Base-by-base conservation (phyloP, 371 early-diverging fungal species). In the Lichtheimia hyalospora region DNA sequence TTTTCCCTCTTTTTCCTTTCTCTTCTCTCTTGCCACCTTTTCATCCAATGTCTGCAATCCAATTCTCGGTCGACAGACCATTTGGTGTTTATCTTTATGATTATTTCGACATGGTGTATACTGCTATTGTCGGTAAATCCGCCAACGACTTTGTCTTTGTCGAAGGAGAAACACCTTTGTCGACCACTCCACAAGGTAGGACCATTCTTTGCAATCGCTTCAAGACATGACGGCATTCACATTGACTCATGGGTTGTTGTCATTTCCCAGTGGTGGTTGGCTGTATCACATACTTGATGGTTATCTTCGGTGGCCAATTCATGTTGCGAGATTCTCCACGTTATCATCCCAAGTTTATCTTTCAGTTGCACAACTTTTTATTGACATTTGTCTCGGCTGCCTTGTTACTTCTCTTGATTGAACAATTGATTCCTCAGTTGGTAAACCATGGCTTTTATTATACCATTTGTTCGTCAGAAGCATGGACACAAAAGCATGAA, bases 401-500 rank as follows among this genome's bases (percentile, higher is more conserved):
- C 14, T 67, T 92, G 49, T 73, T 91, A 54, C 59, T 83, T 23
- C 69, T 86, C 43, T 84, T 89, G 65, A 66, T 87, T 57, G 91
- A 91, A 74, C 86, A 90, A 70, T 61, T 89, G 15, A 60, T 84
- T 57, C 89, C 90, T 8, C 83, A 83, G 34, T 55, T 86, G 42
- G 66, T 67, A 62, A 68, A 81, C 53, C 70, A 88, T 49, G 92
- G 92, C 44, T 64, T 90, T 14, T 83, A 86, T 70, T 83, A 81
- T 58, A 81, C 89, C 28, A 75, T 92, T 54, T 92, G 93, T 69
- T 66, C 79, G 58, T 57, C 69, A 15, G 73, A 83, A 57, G 81
- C 79, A 54, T 91, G 87, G 87, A 88, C 87, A 57, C 86, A 87
- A 68, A 82, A 83, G 24, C 80, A 91, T 60, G 89, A 89, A 69